Evolutionary conservation across 2,329 filamentous ascomycete species (phyloP).

Genomic region (Beauveria brongniartii): DNA sequence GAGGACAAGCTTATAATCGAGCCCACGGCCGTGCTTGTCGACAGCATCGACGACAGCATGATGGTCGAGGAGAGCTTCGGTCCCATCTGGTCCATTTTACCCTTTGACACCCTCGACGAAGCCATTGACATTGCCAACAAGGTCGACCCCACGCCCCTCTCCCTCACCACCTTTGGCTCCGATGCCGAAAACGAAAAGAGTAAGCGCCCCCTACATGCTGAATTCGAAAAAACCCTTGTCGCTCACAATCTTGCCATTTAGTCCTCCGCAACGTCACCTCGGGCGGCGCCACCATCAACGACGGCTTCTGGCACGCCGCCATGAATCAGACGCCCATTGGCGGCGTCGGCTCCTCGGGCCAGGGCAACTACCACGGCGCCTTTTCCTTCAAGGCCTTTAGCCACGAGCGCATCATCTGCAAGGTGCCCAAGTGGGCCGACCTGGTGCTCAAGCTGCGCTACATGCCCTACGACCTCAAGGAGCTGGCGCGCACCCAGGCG

Average conservation of each 20-base stretch:
- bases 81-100: slow-evolving; percentile 77
- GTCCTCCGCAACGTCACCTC: slow-evolving; percentile 57
- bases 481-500: slow-evolving; percentile 36
- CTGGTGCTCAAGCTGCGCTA: slow-evolving; percentile 59
- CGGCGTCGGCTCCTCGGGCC: slow-evolving; percentile 72
- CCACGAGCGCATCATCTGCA: slow-evolving; percentile 51
- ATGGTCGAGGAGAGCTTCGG: slow-evolving; percentile 84
- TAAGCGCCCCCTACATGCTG: slow-evolving; percentile 27
- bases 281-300: slow-evolving; percentile 60
- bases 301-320: slow-evolving; percentile 60
- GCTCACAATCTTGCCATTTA: slow-evolving; percentile 19
- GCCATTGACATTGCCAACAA: slow-evolving; percentile 75
- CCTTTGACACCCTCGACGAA: slow-evolving; percentile 72
- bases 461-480: slow-evolving; percentile 47
- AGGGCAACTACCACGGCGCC: slow-evolving; percentile 69
- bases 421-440: slow-evolving; percentile 61
- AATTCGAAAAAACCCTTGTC: background rate
- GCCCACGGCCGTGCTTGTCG: slow-evolving; percentile 82
- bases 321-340: slow-evolving; percentile 71
- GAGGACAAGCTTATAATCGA: slow-evolving; percentile 76
- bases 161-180: slow-evolving; percentile 77
- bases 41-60: slow-evolving; percentile 63
- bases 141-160: slow-evolving; percentile 75
- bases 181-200: slow-evolving; percentile 69
- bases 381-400: slow-evolving; percentile 63